Base-by-base conservation (phyloP, 768 basidiomycete species). In the Epithele typhae region DNA sequence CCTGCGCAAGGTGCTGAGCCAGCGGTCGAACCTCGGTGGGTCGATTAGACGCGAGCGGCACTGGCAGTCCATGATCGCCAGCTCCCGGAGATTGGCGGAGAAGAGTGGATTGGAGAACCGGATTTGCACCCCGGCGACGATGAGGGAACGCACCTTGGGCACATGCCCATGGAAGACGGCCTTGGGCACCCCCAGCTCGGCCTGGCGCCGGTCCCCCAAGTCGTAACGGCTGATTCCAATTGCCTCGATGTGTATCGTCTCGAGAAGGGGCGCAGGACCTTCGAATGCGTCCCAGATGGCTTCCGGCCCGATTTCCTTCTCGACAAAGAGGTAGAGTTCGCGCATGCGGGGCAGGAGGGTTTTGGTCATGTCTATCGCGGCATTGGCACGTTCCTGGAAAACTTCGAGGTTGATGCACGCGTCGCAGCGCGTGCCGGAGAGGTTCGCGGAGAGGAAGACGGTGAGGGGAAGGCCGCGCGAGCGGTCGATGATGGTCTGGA, bases 381-480 rank as follows among this genome's bases (percentile, higher is more conserved):
- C 15, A 14, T 14, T 15, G 15, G 8, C 33, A 15, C 18, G 15
- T 14, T 35, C 15, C 15, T 35, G 18, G 33, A 35, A 35, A 5
- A 18, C 18, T 14, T 35, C 33, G 6, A 18, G 33, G 14, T 35
- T 3, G 12, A 35, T 7, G 33, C 33, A 35, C 14, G 33, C 15
- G 33, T 35, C 33, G 33, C 33, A 35, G 12, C 18, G 33, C 15
- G 18, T 14, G 14, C 33, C 33, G 33, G 33, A 18, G 33, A 5
- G 6, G 18, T 37, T 21, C 10, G 19, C 12, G 37, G 19, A 11
- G 37, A 37, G 30, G n/a, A 48, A 25, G 10, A 48, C 23, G 4
- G 41, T 43, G 18, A 43, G 47, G 15, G 47, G 46, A 33, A 35
- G 19, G 25, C 24, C 39, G 7, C 17, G n/a, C 24, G 35, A 10